Percentiles rank a stretch among this genome's conserved stretches.
Conservation (phyloP, 2,329 filamentous ascomycete species). For the Aureobasidium lini region DNA sequence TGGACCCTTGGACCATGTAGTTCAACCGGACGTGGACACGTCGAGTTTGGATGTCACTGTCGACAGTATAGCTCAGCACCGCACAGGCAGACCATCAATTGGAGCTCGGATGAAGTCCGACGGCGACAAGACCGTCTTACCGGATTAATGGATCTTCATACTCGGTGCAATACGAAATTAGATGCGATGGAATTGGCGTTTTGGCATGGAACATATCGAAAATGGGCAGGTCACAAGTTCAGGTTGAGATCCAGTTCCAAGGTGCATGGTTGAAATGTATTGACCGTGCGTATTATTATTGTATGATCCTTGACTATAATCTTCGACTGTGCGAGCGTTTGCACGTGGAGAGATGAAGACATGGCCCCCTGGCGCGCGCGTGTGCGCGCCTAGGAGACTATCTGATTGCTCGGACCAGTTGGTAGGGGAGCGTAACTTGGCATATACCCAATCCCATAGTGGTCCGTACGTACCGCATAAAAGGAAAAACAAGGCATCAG, state of each 20-base stretch:
- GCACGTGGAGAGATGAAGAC: not conserved
- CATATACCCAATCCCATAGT: not conserved
- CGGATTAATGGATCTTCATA: not conserved
- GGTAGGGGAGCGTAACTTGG: not conserved
- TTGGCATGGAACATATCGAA: constrained; percentile 3
- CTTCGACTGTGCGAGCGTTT: not conserved
- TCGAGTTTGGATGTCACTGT: constrained; percentile 12
- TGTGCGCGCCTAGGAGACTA: not conserved
- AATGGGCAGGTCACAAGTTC: not conserved
- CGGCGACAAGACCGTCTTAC: constrained; percentile 7
- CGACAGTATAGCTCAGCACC: not conserved
- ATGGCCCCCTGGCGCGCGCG: not conserved
- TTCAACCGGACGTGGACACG: constrained; percentile 5
- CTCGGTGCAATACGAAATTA: not conserved
- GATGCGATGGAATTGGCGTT: not conserved
- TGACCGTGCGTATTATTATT: not conserved
- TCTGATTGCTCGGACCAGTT: not conserved
- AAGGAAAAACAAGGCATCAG: not conserved
- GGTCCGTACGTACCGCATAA: not conserved
- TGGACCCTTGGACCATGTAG: not conserved
- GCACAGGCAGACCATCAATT: not conserved
- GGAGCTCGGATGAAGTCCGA: constrained; percentile 9
- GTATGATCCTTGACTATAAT: not conserved
- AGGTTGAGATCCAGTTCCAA: not conserved
- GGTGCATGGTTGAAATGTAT: not conserved